These are phyloP conservation scores for Didymella exigua DNA, from an alignment of 2,329 filamentous ascomycete genomes.

Conservation along the genomic window DNA sequence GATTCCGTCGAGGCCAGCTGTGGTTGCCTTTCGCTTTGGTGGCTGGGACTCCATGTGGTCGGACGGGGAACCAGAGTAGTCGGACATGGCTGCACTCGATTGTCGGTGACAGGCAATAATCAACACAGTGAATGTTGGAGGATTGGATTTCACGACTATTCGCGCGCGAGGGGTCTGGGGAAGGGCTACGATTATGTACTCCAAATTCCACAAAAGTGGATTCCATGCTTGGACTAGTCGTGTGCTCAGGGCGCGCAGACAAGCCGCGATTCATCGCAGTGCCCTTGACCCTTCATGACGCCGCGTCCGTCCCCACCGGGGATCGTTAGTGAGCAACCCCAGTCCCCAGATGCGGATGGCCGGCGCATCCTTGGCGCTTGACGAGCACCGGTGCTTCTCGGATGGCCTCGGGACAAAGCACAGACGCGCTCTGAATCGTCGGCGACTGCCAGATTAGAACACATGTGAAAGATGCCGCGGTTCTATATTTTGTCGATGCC, in stretches of 20 bases:
- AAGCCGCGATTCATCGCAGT: constrained; percentile 40
- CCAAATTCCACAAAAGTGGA: constrained; percentile 42
- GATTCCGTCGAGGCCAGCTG: constrained; percentile 60
- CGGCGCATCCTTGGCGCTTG: constrained; percentile 38
- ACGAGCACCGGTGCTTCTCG: constrained; percentile 38
- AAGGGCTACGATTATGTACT: constrained; percentile 41
- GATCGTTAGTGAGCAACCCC: constrained; percentile 45
- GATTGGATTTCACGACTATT: constrained; percentile 20
- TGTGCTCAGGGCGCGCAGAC: constrained; percentile 37
- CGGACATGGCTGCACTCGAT: constrained; percentile 42
- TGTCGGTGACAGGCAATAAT: constrained; percentile 18
- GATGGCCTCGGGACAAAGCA: constrained; percentile 40
- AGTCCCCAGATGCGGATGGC: constrained; percentile 46
- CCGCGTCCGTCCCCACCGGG: constrained; percentile 41
- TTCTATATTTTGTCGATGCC: constrained; percentile 18
- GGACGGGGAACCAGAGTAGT: constrained; percentile 45
- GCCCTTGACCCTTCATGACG: constrained; percentile 46
- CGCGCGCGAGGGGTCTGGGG: constrained; percentile 36
- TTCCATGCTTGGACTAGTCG: constrained; percentile 33
- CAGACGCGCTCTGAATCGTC: constrained; percentile 30
- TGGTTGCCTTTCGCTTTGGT: constrained; percentile 64
- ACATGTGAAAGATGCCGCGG: constrained; percentile 26
- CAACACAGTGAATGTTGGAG: constrained; percentile 23
- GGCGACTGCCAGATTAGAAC: constrained; percentile 26
- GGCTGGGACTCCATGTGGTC: constrained; percentile 40